Evolutionary conservation across 495 filamentous ascomycete genomes (phyloP).

Genomic region (Hypoxylon fragiforme): DNA sequence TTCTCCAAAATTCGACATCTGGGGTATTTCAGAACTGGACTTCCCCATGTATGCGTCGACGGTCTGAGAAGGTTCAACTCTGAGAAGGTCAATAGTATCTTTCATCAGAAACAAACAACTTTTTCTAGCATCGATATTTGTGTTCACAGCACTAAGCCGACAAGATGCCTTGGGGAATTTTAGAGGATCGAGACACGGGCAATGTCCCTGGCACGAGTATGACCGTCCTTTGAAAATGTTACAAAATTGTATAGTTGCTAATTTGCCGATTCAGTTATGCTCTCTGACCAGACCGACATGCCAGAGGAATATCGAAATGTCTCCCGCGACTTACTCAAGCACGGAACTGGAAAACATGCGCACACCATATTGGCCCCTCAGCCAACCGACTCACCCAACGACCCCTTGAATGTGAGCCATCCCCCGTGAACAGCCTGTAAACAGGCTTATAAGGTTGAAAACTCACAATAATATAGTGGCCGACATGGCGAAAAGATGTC

Average conservation of each 20-base stretch:
- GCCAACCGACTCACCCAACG: slow-evolving; percentile 58
- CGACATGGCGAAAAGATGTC: slow-evolving; percentile 56
- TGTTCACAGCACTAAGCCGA: background rate
- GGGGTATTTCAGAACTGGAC: slow-evolving; percentile 10
- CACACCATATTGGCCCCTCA: slow-evolving; percentile 58
- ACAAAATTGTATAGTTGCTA: slow-evolving; percentile 5
- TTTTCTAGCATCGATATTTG: too few species aligned
- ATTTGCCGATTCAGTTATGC: slow-evolving; percentile 40
- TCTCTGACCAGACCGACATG: slow-evolving; percentile 49
- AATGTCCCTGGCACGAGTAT: slow-evolving; percentile 56
- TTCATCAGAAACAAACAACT: too few species aligned
- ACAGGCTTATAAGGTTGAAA: slow-evolving; percentile 1
- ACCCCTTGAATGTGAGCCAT: slow-evolving; percentile 52
- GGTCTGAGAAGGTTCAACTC: too few species aligned
- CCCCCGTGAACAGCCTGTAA: background rate
- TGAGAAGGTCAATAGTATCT: background rate
- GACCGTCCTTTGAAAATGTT: slow-evolving; percentile 1
- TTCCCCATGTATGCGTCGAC: background rate
- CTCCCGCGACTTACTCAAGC: slow-evolving; percentile 51
- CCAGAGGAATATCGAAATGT: slow-evolving; percentile 48
- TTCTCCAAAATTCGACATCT: slow-evolving; percentile 9
- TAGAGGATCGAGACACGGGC: slow-evolving; percentile 41
- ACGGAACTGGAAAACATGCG: slow-evolving; percentile 49
- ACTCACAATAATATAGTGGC: slow-evolving; percentile 46
- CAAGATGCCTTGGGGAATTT: slow-evolving; percentile 39